A percentile compares a stretch with the other conserved stretches of the same genome.
Conservation (phyloP, 768 basidiomycete genomes). For the Naganishia vishniacii region DNA sequence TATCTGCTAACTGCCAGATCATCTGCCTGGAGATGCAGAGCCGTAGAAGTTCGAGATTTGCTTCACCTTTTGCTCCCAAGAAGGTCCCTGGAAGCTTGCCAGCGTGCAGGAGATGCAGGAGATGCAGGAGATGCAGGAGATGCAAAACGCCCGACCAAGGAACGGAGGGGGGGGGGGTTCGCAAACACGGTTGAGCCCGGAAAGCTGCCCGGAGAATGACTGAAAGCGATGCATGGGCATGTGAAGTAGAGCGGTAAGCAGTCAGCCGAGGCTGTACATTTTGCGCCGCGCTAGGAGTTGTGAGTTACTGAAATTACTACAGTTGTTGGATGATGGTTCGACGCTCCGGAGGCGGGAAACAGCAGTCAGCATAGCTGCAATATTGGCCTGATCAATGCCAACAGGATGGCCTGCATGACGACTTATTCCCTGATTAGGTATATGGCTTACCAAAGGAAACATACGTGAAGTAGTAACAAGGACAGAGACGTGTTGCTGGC, state of each 20-base stretch:
- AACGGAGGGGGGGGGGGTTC: conserved; percentile 3
- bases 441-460: neutral
- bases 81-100: too few relatives aligned
- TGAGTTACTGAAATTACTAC: neutral
- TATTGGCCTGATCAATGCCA: neutral
- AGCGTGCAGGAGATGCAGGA: too few relatives aligned
- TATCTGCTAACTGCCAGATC: too few relatives aligned
- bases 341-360: neutral
- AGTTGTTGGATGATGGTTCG: conserved; percentile 3
- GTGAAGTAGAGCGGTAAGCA: neutral
- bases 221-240: neutral
- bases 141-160: too few relatives aligned
- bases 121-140: too few relatives aligned
- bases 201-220: too few relatives aligned
- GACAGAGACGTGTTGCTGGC: too few relatives aligned
- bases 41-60: too few relatives aligned
- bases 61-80: too few relatives aligned
- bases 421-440: neutral
- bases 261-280: neutral
- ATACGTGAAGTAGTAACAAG: too few relatives aligned
- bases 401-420: neutral
- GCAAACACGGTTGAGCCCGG: neutral
- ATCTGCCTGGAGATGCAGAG: too few relatives aligned
- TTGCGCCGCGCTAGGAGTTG: neutral
- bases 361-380: neutral